Base-by-base conservation (phyloP, 148 eudicot genomes). In the Persicaria tinctoria region DNA sequence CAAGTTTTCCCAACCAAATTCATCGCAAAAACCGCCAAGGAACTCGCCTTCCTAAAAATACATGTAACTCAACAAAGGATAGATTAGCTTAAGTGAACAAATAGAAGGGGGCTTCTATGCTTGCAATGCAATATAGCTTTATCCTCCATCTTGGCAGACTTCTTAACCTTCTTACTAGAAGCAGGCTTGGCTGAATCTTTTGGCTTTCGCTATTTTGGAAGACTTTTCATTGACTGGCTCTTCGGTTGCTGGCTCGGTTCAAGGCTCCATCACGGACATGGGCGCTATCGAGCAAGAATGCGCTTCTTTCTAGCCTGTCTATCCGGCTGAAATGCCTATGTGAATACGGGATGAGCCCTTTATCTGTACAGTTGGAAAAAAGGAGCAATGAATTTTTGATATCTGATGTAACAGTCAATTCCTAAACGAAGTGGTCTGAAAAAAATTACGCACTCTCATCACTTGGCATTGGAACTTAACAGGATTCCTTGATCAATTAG, bases 281-380 rank as follows among this genome's bases (percentile, higher is more conserved):
- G 11, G 97, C 89, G 60, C 92, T 92, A 78, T 92, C 97, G 74
- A 96, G 75, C 78, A 96, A 83, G 73, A 79, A 92, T 53, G 91
- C 81, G 84, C 97, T 96, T 82, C 97, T 87, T 84, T 89, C 95
- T 72, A 96, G 78, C 81, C 95, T 85, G 74, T 92, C 99, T 51
- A 96, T 83, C 81, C 97, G 83, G 79, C 83, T 96, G 83, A 84
- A 96, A 82, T 92, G 99, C 85, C 99, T 89, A 80, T 90, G 97
- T 18, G 91, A 83, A 82, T 96, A 91, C 0, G 97, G 93, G 48
- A 92, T 84, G n/a, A 96, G 90, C 75, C 95, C 82, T 77, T 85
- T 73, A 92, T 86, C 99, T 96, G 82, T 44, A 76, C 8, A 70
- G 57, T 51, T 68, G 68, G 41, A 32, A 74, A 10, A 48, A 12